These are phyloP conservation scores for Nicotiana tomentosiformis DNA, from an alignment of 257 asterid genomes.

Conservation along the genomic window DNA sequence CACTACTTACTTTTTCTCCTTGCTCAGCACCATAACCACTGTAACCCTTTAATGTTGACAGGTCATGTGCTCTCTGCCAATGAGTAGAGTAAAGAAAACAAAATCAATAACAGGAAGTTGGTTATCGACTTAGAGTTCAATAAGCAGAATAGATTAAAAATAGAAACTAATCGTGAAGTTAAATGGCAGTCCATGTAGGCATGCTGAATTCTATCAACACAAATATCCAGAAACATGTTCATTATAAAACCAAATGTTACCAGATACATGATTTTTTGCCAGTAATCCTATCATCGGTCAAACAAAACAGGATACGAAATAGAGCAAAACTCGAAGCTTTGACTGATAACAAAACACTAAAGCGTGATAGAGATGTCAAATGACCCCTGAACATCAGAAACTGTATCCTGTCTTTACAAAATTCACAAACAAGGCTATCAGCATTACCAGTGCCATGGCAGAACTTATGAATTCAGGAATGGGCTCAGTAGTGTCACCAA, in stretches of 20 bases:
- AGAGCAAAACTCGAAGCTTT: neutral
- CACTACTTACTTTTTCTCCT: slow-evolving; percentile 73
- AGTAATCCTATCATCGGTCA: neutral
- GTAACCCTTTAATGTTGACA: slow-evolving; percentile 84
- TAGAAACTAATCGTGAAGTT: neutral
- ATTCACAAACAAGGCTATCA: neutral
- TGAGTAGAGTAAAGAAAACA: slow-evolving; percentile 7
- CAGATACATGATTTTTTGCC: neutral
- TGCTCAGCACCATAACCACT: slow-evolving; percentile 98
- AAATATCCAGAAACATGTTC: neutral
- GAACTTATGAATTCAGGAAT: slow-evolving; percentile 84
- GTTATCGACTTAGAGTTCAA: neutral
- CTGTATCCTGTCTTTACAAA: neutral
- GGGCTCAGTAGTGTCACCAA: slow-evolving; percentile 98
- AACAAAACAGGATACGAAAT: neutral
- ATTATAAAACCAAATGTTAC: neutral
- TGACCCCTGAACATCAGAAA: neutral
- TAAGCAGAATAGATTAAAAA: neutral
- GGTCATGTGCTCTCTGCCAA: slow-evolving; percentile 56
- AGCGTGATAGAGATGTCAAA: neutral
- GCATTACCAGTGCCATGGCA: slow-evolving; percentile 84
- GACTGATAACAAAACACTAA: neutral
- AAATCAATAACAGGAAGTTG: slow-evolving; percentile 7
- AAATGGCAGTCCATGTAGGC: neutral
- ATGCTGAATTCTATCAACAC: neutral